Evolutionary conservation across 768 basidiomycete species (phyloP).

Genomic region (Phanerochaete sordida): DNA sequence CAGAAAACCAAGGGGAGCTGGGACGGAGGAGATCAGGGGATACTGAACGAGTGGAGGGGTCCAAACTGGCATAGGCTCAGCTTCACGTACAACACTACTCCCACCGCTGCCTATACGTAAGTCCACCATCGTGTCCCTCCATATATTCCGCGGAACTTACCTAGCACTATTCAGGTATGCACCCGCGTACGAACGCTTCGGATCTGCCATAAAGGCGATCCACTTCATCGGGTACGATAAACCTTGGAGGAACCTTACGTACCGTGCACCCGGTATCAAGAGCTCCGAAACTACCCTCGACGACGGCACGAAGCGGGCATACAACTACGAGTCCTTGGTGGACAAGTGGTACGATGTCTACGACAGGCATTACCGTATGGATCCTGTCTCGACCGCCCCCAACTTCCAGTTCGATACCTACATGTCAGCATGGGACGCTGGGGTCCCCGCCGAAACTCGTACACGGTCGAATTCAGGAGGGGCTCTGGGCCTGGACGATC

Average conservation of each 20-base stretch:
- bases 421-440: conserved; percentile 72
- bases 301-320: conserved; percentile 44
- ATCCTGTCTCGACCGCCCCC: conserved; percentile 36
- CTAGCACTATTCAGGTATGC: conserved; percentile 67
- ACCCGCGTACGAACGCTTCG: conserved; percentile 93
- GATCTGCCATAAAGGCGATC: conserved; percentile 78
- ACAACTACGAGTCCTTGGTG: conserved; percentile 78
- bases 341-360: conserved; percentile 92
- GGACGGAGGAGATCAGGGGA: conserved; percentile 98
- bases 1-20: conserved; percentile 81
- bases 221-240: conserved; percentile 97
- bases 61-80: conserved; percentile 88
- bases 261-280: conserved; percentile 56
- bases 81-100: conserved; percentile 98
- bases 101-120: conserved; percentile 94
- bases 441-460: conserved; percentile 13
- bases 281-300: conserved; percentile 27
- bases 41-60: conserved; percentile 94
- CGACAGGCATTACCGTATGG: conserved; percentile 79
- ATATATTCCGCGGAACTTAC: conserved; percentile 15
- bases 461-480: conserved; percentile 25
- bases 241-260: conserved; percentile 81
- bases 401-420: conserved; percentile 67
- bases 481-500: conserved; percentile 57
- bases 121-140: conserved; percentile 27